Base-by-base conservation (phyloP, 2,329 filamentous ascomycete genomes). In the Pseudogymnoascus destructans region DNA sequence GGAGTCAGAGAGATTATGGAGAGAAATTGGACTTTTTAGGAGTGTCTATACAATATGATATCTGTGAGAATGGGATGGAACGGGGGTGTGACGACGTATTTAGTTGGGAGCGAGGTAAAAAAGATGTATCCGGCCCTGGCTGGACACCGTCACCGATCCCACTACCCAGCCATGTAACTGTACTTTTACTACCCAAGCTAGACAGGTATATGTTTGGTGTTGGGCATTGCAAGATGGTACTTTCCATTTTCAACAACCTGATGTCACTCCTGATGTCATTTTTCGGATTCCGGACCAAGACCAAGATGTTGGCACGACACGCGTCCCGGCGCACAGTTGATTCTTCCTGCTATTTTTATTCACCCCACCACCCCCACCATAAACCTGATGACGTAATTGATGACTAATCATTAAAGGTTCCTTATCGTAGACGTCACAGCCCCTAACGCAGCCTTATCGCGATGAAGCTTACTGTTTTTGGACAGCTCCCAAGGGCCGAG, bases 1-100 rank as follows among this genome's bases (percentile, higher is more conserved):
- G 46, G 46, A 52, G 46, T 52, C 23, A 52, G 46, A 52, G 46
- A 52, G 46, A 52, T 52, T 52, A 52, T 52, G 9, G 25, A 17
- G 46, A 7, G 46, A 52, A 30, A 52, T 52, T 52, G 23, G 2
- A 52, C 7, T 7, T 30, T 30, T 30, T 52, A 52, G 46, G 46
- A 30, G 46, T 30, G 42, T 52, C 46, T 52, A 52, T 27, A 52
- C 23, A 30, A 52, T 52, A 52, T 17, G 25, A 52, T 52, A 52
- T 52, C 30, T 52, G 46, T 17, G 25, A 30, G n/a, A 52, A 30
- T 30, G 42, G 42, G 42, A 27, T 30, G 46, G 46, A 13, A 30
- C 7, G 46, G 3, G 46, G 46, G 23, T 52, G 46, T 52, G 46
- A 52, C 46, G 46, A 52, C 30, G 46, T 23, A 52, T 52, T 52